Base-by-base conservation (phyloP, 345 rosid species). In the Geranium rotundifolium region DNA sequence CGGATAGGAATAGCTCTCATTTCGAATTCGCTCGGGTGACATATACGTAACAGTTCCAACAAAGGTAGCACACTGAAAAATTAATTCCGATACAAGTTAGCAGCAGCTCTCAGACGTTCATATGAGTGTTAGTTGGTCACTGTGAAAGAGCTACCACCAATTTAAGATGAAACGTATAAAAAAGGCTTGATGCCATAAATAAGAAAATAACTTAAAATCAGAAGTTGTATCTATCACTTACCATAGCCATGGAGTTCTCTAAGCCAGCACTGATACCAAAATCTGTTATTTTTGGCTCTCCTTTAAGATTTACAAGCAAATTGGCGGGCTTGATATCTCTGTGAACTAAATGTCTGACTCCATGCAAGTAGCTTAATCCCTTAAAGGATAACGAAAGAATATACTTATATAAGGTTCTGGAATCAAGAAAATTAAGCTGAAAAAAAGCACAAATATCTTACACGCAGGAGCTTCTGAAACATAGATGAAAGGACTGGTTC, bases 31-130 rank as follows among this genome's bases (percentile, higher is more conserved):
- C 77, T 92, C 98, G 0, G 98, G 98, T 27, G 96, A 92, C 98
- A 92, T 89, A 76, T 92, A 89, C n/a, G 98, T 92, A 61, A 92
- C 98, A 37, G 96, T 92, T 72, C 98, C 98, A 66, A 89, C 96
- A 77, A 87, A 92, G 30, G 98, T 92, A 64, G 98, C 98, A 80
- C 98, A 92, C 98, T 82, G 73, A 59, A 20, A 75, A 63, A 75
- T 63, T 68, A 69, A 63, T 54, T 61, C 17, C n/a, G 37, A 63
- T 64, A 52, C 23, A 59, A 63, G 75, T 73, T 63, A 69, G 65
- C 72, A 62, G 54, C 60, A 60, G 27, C 18, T 41, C 13, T 54
- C 50, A 67, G 57, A 70, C 60, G 65, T 66, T 69, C 61, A 63
- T 39, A 71, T 62, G 20, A 16, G 52, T 50, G 54, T 19, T 56